A percentile compares a stretch with the other conserved stretches of the same genome.
These are phyloP conservation scores for Xeromyces bisporus DNA, from an alignment of 495 filamentous ascomycete genomes.

Conservation along the genomic window DNA sequence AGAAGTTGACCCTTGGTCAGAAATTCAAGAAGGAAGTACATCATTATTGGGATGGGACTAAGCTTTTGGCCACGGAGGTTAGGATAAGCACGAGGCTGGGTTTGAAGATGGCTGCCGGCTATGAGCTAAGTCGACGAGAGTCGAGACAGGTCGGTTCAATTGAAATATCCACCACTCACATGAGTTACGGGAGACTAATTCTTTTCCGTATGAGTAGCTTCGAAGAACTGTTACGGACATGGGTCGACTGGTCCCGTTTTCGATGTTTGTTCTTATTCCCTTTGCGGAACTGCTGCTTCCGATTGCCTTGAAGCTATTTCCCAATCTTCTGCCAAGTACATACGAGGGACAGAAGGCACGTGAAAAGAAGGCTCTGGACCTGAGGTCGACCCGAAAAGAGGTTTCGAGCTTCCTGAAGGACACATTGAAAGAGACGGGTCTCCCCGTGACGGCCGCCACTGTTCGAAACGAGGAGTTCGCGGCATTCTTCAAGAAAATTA, in stretches of 20 bases:
- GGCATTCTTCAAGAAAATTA: slow-evolving; percentile 96
- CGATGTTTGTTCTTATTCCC: slow-evolving; percentile 90
- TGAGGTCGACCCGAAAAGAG: slow-evolving; percentile 81
- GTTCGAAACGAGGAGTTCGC: slow-evolving; percentile 88
- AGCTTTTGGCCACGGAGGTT: slow-evolving; percentile 82
- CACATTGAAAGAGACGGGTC: slow-evolving; percentile 80
- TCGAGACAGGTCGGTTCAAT: slow-evolving; percentile 49
- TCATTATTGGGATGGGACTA: slow-evolving; percentile 99
- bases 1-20: slow-evolving; percentile 74
- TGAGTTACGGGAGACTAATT: no score
- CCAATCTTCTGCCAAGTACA: slow-evolving; percentile 89
- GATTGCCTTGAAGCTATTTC: slow-evolving; percentile 83
- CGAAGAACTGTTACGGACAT: slow-evolving; percentile 87
- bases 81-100: slow-evolving; percentile 81
- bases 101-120: slow-evolving; percentile 93
- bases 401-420: slow-evolving; percentile 81
- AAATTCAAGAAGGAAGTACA: slow-evolving; percentile 81
- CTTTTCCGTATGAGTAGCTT: no score
- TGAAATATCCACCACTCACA: no score
- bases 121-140: slow-evolving; percentile 90
- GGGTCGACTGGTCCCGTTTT: slow-evolving; percentile 84
- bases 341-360: slow-evolving; percentile 86
- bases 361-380: slow-evolving; percentile 65
- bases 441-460: slow-evolving; percentile 70
- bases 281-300: slow-evolving; percentile 94